Percentiles rank a stretch among this genome's conserved stretches.
These are phyloP conservation scores for Penicillium aurantiogriseum DNA, from an alignment of 2,329 filamentous ascomycete species.

Conservation along the genomic window DNA sequence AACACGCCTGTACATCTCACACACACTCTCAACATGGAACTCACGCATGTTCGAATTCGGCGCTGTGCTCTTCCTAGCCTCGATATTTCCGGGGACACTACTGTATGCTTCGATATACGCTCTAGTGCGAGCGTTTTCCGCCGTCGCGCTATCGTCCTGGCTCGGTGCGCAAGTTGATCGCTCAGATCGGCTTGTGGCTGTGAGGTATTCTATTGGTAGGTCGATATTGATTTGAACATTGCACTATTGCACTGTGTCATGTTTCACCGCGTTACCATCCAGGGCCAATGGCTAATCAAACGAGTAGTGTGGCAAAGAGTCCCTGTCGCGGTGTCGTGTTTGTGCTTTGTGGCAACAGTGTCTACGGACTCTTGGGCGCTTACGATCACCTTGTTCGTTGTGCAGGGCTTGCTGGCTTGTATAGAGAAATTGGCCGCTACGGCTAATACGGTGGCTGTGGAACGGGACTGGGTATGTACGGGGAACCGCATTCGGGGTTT, in stretches of 20 bases:
- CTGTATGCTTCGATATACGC: constrained; percentile 70
- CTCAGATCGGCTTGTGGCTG: constrained; percentile 50
- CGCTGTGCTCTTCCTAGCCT: constrained; percentile 58
- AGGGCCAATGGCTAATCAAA: neutral
- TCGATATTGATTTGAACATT: neutral
- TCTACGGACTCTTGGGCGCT: constrained; percentile 2
- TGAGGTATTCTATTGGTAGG: constrained; percentile 51
- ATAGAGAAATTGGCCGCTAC: constrained; percentile 66
- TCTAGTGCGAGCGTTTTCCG: constrained; percentile 57
- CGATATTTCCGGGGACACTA: constrained; percentile 58
- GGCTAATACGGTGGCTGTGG: constrained; percentile 66
- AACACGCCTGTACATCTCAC: constrained; percentile 50
- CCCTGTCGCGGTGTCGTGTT: constrained; percentile 50
- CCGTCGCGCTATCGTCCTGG: constrained; percentile 57
- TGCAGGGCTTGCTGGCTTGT: constrained; percentile 58
- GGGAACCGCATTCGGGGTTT: neutral
- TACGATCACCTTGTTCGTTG: constrained; percentile 29
- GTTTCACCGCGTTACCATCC: neutral
- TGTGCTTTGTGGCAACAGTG: constrained; percentile 44
- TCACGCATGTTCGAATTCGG: constrained; percentile 64
- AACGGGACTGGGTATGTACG: constrained; percentile 62
- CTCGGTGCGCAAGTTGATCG: constrained; percentile 62
- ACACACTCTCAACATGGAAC: constrained; percentile 55
- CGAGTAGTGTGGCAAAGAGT: constrained; percentile 36
- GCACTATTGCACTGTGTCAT: neutral